Conservation (phyloP, 306 rosid genomes). For the Gillenia trifoliata region DNA sequence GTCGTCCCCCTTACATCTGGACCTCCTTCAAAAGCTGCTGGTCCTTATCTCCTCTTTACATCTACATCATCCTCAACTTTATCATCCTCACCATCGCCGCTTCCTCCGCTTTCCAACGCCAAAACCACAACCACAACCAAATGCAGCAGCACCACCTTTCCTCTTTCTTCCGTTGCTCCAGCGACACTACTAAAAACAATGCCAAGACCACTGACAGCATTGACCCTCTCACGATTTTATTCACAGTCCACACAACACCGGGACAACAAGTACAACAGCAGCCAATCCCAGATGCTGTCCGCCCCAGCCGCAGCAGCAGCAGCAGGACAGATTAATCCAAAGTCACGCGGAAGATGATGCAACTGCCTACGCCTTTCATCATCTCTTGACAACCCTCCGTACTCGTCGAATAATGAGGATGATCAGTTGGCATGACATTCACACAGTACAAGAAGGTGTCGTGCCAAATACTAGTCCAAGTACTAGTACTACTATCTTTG, state of each 20-base stretch:
- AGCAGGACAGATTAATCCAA: background rate
- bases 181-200: background rate
- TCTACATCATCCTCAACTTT: constrained; percentile 61
- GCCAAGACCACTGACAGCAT: background rate
- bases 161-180: background rate
- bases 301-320: background rate
- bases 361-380: background rate
- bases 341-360: background rate
- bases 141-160: background rate
- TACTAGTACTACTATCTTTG: constrained; percentile 4
- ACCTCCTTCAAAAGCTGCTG: constrained; percentile 40
- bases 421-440: constrained; percentile 11
- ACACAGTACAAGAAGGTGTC: background rate
- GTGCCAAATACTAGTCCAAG: background rate
- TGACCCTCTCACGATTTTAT: background rate
- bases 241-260: background rate
- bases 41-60: constrained; percentile 48
- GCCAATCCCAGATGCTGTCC: background rate
- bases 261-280: background rate
- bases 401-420: constrained; percentile 1
- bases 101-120: constrained; percentile 43
- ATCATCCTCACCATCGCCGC: constrained; percentile 67
- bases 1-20: constrained; percentile 54
- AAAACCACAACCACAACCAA: constrained; percentile 17
- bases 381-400: background rate